phyloP scores from a whole-genome alignment of 441 rosid species.

The Gossypium schwendimanii region DNA sequence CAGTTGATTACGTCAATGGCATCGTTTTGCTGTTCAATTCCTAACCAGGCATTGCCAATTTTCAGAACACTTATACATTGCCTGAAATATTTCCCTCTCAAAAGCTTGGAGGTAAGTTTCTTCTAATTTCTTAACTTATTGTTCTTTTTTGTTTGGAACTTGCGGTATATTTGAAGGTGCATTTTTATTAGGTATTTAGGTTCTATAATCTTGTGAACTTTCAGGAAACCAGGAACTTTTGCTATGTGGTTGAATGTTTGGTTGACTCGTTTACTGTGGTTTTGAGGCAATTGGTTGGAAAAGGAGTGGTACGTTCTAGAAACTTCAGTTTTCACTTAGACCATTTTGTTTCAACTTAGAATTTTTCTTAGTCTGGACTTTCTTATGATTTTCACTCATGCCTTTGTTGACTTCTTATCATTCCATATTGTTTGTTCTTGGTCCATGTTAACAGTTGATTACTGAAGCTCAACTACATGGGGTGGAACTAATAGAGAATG shows the following conservation, averaged over 20 bases:
- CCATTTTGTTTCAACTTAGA: not conserved
- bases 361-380: not conserved
- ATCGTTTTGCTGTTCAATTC: slow-evolving; percentile 68
- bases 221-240: slow-evolving; percentile 55
- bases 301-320: slow-evolving; percentile 42
- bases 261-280: slow-evolving; percentile 63
- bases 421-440: slow-evolving; percentile 14
- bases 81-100: slow-evolving; percentile 46
- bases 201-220: slow-evolving; percentile 23
- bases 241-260: slow-evolving; percentile 38
- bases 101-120: slow-evolving; percentile 46
- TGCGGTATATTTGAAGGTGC: slow-evolving; percentile 11
- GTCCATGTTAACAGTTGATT: slow-evolving; percentile 36
- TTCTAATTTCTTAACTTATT: not conserved
- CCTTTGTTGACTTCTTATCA: not conserved
- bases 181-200: slow-evolving; percentile 5
- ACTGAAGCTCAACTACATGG: slow-evolving; percentile 56
- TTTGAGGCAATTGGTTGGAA: slow-evolving; percentile 46
- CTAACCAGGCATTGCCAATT: slow-evolving; percentile 49
- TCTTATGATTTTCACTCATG: slow-evolving; percentile 1
- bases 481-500: slow-evolving; percentile 47
- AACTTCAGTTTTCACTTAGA: not conserved
- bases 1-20: slow-evolving; percentile 65
- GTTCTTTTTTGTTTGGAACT: slow-evolving; percentile 1
- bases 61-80: slow-evolving; percentile 52